Evolutionary conservation across 768 basidiomycete genomes (phyloP).

Genomic region (Lactarius hatsudake): DNA sequence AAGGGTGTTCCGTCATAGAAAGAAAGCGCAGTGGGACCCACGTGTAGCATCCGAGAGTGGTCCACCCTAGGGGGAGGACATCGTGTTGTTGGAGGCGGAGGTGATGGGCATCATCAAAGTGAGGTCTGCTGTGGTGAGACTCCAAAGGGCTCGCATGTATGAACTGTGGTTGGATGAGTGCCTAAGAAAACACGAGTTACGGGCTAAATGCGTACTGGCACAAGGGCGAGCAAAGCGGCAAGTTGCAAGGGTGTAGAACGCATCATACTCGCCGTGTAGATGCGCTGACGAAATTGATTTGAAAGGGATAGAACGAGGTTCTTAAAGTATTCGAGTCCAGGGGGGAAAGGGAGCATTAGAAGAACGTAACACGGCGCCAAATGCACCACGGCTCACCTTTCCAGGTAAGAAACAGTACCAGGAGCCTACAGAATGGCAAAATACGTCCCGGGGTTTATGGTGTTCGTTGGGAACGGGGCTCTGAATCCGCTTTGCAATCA

Average conservation of each 20-base stretch:
- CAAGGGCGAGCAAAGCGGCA: neutral
- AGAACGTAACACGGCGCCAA: neutral
- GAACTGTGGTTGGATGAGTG: neutral
- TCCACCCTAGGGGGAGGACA: slow-evolving; percentile 54
- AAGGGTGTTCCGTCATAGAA: slow-evolving; percentile 24
- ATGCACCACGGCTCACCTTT: slow-evolving; percentile 6
- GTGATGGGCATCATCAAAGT: slow-evolving; percentile 1
- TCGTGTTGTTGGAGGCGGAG: slow-evolving; percentile 6
- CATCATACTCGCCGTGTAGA: slow-evolving; percentile 14
- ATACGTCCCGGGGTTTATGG: neutral
- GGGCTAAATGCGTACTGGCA: slow-evolving; percentile 7
- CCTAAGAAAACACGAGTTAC: neutral
- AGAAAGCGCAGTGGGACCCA: slow-evolving; percentile 32
- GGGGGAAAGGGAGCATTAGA: neutral
- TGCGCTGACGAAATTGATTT: neutral
- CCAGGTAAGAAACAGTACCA: slow-evolving; percentile 9
- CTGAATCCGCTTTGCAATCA: neutral
- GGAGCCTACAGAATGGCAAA: neutral
- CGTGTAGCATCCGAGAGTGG: slow-evolving; percentile 61
- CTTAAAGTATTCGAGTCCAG: slow-evolving; percentile 7
- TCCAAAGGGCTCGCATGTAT: neutral
- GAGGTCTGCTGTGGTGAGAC: slow-evolving; percentile 1
- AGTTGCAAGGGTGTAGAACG: slow-evolving; percentile 9
- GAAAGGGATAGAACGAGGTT: neutral
- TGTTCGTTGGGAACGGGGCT: slow-evolving; percentile 2